Base-by-base conservation (phyloP, 2,329 filamentous ascomycete genomes). In the Colletotrichum tanaceti region DNA sequence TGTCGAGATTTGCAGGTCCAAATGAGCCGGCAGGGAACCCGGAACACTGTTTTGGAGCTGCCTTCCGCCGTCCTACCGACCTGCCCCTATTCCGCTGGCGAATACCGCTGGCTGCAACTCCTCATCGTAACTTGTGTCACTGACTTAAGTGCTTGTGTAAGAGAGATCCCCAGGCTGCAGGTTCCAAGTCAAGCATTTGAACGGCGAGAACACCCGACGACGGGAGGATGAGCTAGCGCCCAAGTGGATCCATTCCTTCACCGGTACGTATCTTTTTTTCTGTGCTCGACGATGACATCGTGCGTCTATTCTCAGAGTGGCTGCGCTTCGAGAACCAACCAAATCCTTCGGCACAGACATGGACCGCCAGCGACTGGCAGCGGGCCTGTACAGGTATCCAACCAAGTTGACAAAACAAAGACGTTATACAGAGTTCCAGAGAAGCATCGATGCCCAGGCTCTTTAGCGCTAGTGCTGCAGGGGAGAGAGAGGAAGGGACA, bases 301-400 rank as follows among this genome's bases (percentile, higher is more conserved):
- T 55, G 47, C 61, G 50, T 43, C 49, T 68, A 68, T 68, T 68
- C 62, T 60, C 49, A 38, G 62, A 24, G 65, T 60, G 65, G 65
- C 65, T 68, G 65, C 65, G 65, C 65, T 68, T 68, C 43, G 35
- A 65, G 41, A 38, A 46, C 65, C 55, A 68, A 65, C 54, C 65
- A 20, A 64, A 22, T 16, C 32, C 10, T 28, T 41, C 11, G 35
- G 10, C 50, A 57, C 50, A 39, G 13, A 57, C 50, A 24, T 13
- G n/a, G 44, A 39, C 43, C 6, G 16, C 46, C 46, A 16, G 50
- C 50, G 63, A 61, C 39, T 9, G 28, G 35, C 32, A 32, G 35
- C 41, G 32, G 41, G 41, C 39, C 46, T n/a, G 13, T n/a, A 24
- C 24, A 24, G 2, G 24, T 24, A 16, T 38, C 39, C 61, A 47